These are phyloP conservation scores for Sporopachydermia cereana DNA, from an alignment of 1,139 yeast genomes.

Conservation along the genomic window DNA sequence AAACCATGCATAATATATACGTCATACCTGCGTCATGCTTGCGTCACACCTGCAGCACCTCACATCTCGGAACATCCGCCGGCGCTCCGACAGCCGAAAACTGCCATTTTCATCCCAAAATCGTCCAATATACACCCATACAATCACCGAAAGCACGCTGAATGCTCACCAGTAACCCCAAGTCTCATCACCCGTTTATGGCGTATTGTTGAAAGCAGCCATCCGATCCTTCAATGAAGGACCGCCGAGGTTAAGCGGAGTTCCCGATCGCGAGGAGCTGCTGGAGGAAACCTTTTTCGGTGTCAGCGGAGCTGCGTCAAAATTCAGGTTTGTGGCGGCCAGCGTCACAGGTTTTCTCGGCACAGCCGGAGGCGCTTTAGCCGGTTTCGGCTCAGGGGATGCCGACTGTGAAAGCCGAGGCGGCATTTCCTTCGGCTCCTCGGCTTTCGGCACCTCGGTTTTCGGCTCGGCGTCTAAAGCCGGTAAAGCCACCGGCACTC, in stretches of 20 bases:
- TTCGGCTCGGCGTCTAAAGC: background rate
- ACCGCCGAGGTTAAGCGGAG: slow-evolving; percentile 22
- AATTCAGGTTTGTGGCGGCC: background rate
- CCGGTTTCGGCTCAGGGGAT: background rate
- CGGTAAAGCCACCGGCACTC: slow-evolving; percentile 3
- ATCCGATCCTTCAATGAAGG: slow-evolving; percentile 67
- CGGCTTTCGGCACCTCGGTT: background rate
- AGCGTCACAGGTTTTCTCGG: slow-evolving; percentile 1
- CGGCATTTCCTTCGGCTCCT: background rate
- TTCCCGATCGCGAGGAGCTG: background rate
- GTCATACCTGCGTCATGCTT: too few species aligned
- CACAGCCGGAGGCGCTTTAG: background rate
- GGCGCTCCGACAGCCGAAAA: too few species aligned
- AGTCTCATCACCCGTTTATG: too few species aligned
- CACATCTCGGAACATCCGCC: too few species aligned
- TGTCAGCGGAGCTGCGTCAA: slow-evolving; percentile 2
- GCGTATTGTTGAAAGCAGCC: slow-evolving; percentile 76
- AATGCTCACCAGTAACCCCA: too few species aligned
- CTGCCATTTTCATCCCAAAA: too few species aligned
- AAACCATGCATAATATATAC: too few species aligned
- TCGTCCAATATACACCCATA: too few species aligned
- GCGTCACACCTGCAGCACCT: too few species aligned
- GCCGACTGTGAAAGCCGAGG: background rate
- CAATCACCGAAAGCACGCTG: too few species aligned
- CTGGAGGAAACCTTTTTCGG: background rate